These are phyloP conservation scores for Fusarium sp. DNA, from an alignment of 2,329 filamentous ascomycete genomes.

Conservation along the genomic window DNA sequence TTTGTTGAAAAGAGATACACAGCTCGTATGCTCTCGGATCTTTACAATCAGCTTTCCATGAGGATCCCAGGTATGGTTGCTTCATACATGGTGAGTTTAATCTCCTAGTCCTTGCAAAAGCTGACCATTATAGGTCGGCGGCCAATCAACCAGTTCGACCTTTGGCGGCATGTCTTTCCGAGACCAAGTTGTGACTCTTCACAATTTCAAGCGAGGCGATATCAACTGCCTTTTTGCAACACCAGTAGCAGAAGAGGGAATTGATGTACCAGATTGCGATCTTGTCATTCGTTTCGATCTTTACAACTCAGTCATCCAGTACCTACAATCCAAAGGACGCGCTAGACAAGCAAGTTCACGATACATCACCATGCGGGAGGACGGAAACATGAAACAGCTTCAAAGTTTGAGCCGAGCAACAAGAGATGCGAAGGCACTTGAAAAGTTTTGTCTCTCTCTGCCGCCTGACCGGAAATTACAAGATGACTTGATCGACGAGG, in stretches of 20 bases:
- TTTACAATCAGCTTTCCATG: conserved; percentile 69
- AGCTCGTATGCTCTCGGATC: conserved; percentile 75
- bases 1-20: conserved; percentile 86
- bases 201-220: conserved; percentile 69
- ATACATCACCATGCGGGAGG: conserved; percentile 87
- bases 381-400: conserved; percentile 70
- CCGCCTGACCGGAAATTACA: conserved; percentile 74
- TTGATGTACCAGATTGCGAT: conserved; percentile 76
- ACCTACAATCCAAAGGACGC: conserved; percentile 90
- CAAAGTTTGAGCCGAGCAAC: conserved; percentile 68
- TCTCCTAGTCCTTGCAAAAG: background rate
- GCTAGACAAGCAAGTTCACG: conserved; percentile 81
- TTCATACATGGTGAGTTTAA: conserved; percentile 67
- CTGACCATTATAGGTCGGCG: conserved; percentile 45
- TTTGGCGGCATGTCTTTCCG: conserved; percentile 75
- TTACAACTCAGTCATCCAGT: conserved; percentile 90
- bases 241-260: conserved; percentile 74
- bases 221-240: conserved; percentile 75
- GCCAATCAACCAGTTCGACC: conserved; percentile 50
- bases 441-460: conserved; percentile 79
- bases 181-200: conserved; percentile 78
- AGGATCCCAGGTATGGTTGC: conserved; percentile 68
- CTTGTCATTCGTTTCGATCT: conserved; percentile 83
- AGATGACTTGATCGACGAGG: conserved; percentile 35
- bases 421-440: conserved; percentile 71